phyloP scores from a whole-genome alignment of 306 rosid species.

The Medicago ruthenica region DNA sequence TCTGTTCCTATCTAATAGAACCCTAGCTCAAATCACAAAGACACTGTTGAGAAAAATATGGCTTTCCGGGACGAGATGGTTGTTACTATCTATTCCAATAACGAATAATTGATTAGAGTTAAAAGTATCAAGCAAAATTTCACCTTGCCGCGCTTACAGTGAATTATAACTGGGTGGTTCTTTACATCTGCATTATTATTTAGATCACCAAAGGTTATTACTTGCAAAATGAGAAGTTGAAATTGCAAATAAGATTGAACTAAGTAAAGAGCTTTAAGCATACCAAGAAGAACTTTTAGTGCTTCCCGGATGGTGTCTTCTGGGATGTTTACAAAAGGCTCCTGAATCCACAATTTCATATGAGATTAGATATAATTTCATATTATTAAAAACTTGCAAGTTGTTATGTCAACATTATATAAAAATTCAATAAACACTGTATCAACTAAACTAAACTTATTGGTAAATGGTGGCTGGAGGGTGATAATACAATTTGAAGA shows the following conservation, averaged over 20 bases:
- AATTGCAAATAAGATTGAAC: conserved; percentile 2
- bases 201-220: conserved; percentile 36
- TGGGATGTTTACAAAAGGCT: conserved; percentile 94
- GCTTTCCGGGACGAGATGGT: not conserved
- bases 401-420: conserved; percentile 17
- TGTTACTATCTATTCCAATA: too few relatives aligned
- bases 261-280: conserved; percentile 4
- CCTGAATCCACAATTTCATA: conserved; percentile 59
- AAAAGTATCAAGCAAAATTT: not conserved
- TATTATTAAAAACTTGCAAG: conserved; percentile 17
- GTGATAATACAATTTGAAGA: conserved; percentile 22
- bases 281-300: conserved; percentile 91
- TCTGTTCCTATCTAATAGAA: not conserved
- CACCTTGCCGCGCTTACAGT: conserved; percentile 98
- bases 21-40: not conserved
- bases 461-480: too few relatives aligned
- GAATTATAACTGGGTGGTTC: conserved; percentile 94
- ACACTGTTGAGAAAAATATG: not conserved
- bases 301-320: conserved; percentile 91
- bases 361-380: conserved; percentile 12
- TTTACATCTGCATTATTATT: conserved; percentile 66
- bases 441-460: not conserved
- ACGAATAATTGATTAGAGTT: too few relatives aligned
- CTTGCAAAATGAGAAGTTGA: conserved; percentile 21
- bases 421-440: not conserved